phyloP scores from a whole-genome alignment of 106 monocot genomes.

The Cymbidium sinense region DNA sequence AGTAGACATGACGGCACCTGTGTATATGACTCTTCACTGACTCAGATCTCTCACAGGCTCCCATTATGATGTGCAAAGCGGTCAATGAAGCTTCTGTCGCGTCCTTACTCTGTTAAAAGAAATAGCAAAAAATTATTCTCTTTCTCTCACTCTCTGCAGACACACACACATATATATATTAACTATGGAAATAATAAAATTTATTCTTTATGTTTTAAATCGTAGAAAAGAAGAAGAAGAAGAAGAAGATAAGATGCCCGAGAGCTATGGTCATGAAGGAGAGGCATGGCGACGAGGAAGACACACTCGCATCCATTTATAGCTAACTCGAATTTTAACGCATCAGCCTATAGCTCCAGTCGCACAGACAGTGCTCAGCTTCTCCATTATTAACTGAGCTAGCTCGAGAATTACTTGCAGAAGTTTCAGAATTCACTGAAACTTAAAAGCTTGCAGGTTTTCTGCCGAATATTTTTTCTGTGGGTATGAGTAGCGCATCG shows the following conservation, averaged over 20 bases:
- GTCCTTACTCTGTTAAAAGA: neutral
- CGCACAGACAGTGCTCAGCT: slow-evolving; percentile 34
- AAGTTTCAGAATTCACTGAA: no score
- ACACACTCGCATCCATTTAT: slow-evolving; percentile 54
- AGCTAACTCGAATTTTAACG: slow-evolving; percentile 30
- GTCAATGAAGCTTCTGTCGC: slow-evolving; percentile 8
- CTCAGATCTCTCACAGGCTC: neutral
- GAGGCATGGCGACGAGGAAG: slow-evolving; percentile 44
- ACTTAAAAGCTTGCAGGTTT: no score
- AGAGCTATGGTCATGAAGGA: slow-evolving; percentile 13
- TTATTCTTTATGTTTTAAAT: no score
- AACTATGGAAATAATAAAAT: no score
- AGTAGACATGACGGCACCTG: slow-evolving; percentile 15
- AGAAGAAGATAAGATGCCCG: slow-evolving; percentile 8
- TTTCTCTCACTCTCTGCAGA: no score
- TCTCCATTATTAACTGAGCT: no score
- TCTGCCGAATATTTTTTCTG: no score
- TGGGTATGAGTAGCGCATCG: no score
- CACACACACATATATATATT: no score
- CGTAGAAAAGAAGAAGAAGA: no score
- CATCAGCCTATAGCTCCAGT: slow-evolving; percentile 37
- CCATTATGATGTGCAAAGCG: slow-evolving; percentile 1
- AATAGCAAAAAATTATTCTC: neutral
- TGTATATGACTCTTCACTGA: slow-evolving; percentile 30
- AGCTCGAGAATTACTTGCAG: no score